Evolutionary conservation across 164 flowering plant genomes (phyloP).

Genomic region (Liriodendron chinense): DNA sequence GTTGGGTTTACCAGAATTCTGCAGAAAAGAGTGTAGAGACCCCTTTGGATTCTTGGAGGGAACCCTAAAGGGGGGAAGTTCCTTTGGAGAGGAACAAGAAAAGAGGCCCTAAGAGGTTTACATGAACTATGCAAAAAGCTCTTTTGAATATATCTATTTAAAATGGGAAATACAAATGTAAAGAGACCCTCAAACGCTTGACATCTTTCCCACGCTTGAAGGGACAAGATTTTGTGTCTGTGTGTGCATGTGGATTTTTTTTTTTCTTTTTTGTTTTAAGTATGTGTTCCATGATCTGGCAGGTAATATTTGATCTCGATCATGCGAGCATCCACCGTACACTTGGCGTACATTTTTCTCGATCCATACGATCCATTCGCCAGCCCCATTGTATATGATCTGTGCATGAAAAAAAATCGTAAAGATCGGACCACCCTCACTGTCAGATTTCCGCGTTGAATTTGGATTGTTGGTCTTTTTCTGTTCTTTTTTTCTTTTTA

Average conservation of each 20-base stretch:
- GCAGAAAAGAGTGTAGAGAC: background rate
- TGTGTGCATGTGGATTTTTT: background rate
- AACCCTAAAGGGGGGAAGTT: background rate
- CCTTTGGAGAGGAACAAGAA: background rate
- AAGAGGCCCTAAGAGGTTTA: background rate
- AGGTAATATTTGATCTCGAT: background rate
- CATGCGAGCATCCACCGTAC: background rate
- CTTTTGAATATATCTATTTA: background rate
- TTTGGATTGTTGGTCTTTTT: background rate
- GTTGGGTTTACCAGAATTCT: background rate
- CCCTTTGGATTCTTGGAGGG: background rate
- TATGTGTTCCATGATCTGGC: background rate
- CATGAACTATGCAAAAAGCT: background rate
- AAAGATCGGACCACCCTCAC: background rate
- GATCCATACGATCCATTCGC: background rate
- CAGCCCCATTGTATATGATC: background rate
- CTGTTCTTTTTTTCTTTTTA: no score
- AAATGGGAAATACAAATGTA: no score
- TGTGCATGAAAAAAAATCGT: background rate
- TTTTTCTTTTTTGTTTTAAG: no score
- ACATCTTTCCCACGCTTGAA: background rate
- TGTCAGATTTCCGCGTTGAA: background rate
- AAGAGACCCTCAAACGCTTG: background rate
- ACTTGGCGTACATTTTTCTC: background rate
- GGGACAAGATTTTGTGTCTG: background rate